Evolutionary conservation across 805 yeast genomes (phyloP), one percentile per base, ranked within the genome.

Genomic region (Kluyveromyces nonfermentans): DNA sequence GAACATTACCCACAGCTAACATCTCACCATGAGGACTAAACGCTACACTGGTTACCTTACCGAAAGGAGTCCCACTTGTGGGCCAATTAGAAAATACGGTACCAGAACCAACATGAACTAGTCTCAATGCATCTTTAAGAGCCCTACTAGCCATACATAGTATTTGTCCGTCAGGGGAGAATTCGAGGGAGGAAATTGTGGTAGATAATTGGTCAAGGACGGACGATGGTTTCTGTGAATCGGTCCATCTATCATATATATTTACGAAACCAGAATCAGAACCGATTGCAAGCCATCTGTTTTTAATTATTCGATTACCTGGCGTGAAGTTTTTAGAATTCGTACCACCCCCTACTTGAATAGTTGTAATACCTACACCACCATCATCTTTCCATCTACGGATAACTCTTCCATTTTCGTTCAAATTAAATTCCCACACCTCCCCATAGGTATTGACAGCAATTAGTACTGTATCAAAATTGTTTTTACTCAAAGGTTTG

Each of bases 71-170:
- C 5, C 88, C 88, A 42, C 90, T 80, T 1, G 97, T 93, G 15
- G 99, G 99, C 98, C 98, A 93, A 69, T 93, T 93, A 40, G 80
- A 72, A 66, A 80, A 93, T 6, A 86, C 95, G 16, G 85, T 76
- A 50, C 90, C 86, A 20, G 85, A 74, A 18, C 97, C 96, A 45
- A 90, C 65, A 60, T 93, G 97, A 10, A 87, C 89, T 50, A 93
- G 62, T 56, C 89, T 75, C 48, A 93, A 69, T 3, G 96, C 85
- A 63, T 93, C 97, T 54, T 82, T 79, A 67, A 81, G 79, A 5
- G 82, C 87, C 54, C 94, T 73, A 7, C 95, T 84, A 0, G 96
- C 90, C 50, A 89, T 74, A 54, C 87, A 83, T 49, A 93, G 67
- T 15, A 93, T 64, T 63, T 93, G 98, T 1, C 96, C 97, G 61